A percentile compares a stretch with the other conserved stretches of the same genome.
These are phyloP conservation scores for Blastocystis hominis DNA, from an alignment of 352 stramenopile species.

Conservation along the genomic window DNA sequence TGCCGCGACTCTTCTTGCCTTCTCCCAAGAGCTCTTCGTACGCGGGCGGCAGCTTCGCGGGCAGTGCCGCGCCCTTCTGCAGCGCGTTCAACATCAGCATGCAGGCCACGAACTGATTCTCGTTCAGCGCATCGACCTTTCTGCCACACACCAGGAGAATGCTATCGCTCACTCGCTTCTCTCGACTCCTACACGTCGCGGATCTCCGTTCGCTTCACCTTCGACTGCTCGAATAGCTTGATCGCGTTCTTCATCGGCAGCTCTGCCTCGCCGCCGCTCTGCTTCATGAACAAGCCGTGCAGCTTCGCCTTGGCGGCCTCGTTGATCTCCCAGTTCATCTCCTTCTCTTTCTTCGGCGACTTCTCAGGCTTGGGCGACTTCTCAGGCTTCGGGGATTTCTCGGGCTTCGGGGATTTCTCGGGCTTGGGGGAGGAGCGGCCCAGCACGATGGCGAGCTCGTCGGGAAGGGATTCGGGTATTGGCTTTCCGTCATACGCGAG, in stretches of 20 bases:
- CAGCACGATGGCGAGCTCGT: not conserved
- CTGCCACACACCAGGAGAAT: conserved; percentile 17
- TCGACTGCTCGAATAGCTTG: conserved; percentile 29
- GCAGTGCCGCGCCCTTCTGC: conserved; percentile 8
- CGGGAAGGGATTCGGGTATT: not conserved
- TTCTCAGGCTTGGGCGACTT: not conserved
- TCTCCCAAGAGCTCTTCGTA: not conserved
- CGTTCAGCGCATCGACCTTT: not conserved
- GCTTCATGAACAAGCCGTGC: not conserved
- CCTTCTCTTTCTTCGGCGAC: not conserved
- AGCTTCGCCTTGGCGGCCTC: not conserved
- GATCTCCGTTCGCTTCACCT: conserved; percentile 16
- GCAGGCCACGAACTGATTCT: conserved; percentile 4
- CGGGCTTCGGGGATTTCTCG: not conserved
- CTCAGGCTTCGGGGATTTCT: not conserved
- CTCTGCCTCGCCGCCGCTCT: not conserved
- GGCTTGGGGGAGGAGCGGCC: not conserved
- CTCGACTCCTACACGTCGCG: not conserved
- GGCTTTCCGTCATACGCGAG: not conserved
- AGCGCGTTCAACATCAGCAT: conserved; percentile 50
- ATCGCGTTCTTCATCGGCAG: conserved; percentile 23
- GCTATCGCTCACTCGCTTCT: not conserved
- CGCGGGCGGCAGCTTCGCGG: not conserved
- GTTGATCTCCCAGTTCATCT: not conserved
- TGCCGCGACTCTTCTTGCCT: not conserved